Evolutionary conservation across 2,329 filamentous ascomycete species (phyloP).

Genomic region (Claviceps digitariae): DNA sequence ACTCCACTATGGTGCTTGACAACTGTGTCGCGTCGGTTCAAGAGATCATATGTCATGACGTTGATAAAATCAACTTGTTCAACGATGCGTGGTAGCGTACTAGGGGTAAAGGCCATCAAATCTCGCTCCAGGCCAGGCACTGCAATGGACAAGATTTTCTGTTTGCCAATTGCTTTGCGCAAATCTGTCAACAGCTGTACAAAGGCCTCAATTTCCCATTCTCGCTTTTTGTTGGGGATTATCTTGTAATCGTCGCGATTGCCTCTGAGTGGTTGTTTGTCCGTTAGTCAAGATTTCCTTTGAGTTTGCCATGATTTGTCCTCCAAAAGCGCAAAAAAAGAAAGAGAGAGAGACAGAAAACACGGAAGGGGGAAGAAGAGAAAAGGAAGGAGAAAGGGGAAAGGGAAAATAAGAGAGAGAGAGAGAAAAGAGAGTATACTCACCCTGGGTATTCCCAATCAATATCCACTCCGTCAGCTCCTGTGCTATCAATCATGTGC

Average conservation of each 20-base stretch:
- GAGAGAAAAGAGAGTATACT: not conserved
- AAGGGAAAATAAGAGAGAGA: not conserved
- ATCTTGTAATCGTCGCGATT: slow-evolving; percentile 59
- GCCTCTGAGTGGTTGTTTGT: slow-evolving; percentile 28
- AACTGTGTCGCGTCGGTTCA: slow-evolving; percentile 52
- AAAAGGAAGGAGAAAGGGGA: not conserved
- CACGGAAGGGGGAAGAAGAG: not conserved
- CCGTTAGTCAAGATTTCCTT: not conserved
- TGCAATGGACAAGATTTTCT: slow-evolving; percentile 52
- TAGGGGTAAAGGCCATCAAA: slow-evolving; percentile 51
- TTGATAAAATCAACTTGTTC: slow-evolving; percentile 53
- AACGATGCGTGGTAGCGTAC: slow-evolving; percentile 45
- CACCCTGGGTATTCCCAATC: slow-evolving; percentile 53
- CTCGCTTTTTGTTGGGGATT: slow-evolving; percentile 45
- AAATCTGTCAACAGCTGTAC: slow-evolving; percentile 46
- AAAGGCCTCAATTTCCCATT: slow-evolving; percentile 49
- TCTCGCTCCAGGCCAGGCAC: slow-evolving; percentile 51
- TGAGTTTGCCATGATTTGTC: not conserved
- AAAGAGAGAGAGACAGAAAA: not conserved
- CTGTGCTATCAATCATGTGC: slow-evolving; percentile 45
- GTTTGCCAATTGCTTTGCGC: slow-evolving; percentile 38
- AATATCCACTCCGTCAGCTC: slow-evolving; percentile 51
- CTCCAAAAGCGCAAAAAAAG: not conserved
- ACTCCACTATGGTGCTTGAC: slow-evolving; percentile 56
- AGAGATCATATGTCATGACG: slow-evolving; percentile 55